Evolutionary conservation across 805 yeast species (phyloP).

Genomic region (Saturnispora halmiae): DNA sequence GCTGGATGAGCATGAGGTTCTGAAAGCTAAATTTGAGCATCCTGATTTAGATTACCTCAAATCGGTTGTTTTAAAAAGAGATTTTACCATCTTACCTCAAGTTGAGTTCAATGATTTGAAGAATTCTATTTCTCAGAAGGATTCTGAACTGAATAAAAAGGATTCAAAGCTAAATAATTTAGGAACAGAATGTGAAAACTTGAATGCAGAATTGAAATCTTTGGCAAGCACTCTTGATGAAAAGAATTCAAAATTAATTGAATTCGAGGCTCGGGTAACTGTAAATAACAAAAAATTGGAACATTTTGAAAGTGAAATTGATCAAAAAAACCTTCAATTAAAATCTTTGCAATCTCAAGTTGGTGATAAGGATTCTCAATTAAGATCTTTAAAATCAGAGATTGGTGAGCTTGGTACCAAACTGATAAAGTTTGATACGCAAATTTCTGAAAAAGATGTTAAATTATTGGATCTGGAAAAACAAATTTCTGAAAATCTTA

Average conservation of each 20-base stretch:
- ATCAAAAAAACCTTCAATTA: neutral
- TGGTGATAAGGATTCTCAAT: neutral
- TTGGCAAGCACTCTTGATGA: neutral
- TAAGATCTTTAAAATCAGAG: neutral
- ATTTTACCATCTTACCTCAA: neutral
- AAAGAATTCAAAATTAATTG: neutral
- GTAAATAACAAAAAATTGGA: neutral
- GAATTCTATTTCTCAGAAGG: no score
- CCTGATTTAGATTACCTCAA: neutral
- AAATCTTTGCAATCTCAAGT: neutral
- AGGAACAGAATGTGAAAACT: neutral
- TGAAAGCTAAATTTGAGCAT: constrained; percentile 1
- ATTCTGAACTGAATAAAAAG: neutral
- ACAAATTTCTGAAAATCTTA: no score
- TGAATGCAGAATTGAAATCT: neutral
- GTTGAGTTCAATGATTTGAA: neutral
- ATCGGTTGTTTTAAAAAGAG: neutral
- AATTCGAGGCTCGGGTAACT: neutral
- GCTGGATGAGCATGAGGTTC: constrained; percentile 5
- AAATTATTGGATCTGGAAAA: constrained; percentile 1
- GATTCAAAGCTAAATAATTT: neutral
- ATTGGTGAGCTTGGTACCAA: constrained; percentile 2
- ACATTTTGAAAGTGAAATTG: neutral
- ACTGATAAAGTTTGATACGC: neutral
- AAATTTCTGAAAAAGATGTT: constrained; percentile 3